Percentiles rank a stretch among this genome's conserved stretches.
Evolutionary conservation across 352 stramenopile species (phyloP).

Genomic region (Phytophthora sp.): DNA sequence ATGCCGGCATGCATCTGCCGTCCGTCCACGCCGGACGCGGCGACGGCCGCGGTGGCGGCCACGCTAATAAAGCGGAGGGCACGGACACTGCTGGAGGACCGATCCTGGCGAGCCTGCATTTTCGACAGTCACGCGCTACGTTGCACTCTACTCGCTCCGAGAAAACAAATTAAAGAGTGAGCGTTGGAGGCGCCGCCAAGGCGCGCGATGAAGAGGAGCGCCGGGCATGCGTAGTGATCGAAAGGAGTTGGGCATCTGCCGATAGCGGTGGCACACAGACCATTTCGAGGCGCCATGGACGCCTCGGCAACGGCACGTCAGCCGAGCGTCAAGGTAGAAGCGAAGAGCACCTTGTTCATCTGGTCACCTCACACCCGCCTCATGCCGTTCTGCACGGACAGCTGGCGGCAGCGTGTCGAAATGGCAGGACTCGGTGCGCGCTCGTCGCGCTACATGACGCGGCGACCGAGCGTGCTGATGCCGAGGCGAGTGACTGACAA

Average conservation of each 20-base stretch:
- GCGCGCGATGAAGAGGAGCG: conserved; percentile 23
- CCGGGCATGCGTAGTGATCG: conserved; percentile 5
- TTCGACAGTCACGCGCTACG: conserved; percentile 1
- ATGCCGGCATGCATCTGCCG: conserved; percentile 46
- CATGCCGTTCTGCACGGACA: conserved; percentile 26
- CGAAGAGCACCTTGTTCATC: conserved; percentile 30
- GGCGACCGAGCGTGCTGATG: conserved; percentile 10
- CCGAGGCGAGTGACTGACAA: conserved; percentile 16
- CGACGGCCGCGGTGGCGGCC: conserved; percentile 8
- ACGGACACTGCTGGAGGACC: not conserved
- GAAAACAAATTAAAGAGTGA: conserved; percentile 38
- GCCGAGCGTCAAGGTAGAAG: conserved; percentile 18
- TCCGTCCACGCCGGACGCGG: conserved; percentile 12
- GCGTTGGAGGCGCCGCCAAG: conserved; percentile 7
- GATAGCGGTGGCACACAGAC: conserved; percentile 24
- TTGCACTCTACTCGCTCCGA: conserved; percentile 9
- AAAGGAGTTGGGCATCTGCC: conserved; percentile 15
- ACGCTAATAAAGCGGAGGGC: conserved; percentile 7
- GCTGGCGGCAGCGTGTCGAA: conserved; percentile 11
- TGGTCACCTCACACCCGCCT: conserved; percentile 29
- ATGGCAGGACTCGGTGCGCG: not conserved
- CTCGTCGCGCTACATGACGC: not conserved
- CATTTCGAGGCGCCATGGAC: conserved; percentile 12
- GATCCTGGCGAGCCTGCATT: conserved; percentile 10
- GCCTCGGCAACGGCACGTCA: not conserved